These are phyloP conservation scores for Epichloe gansuensis DNA, from an alignment of 2,329 filamentous ascomycete genomes.

Conservation along the genomic window DNA sequence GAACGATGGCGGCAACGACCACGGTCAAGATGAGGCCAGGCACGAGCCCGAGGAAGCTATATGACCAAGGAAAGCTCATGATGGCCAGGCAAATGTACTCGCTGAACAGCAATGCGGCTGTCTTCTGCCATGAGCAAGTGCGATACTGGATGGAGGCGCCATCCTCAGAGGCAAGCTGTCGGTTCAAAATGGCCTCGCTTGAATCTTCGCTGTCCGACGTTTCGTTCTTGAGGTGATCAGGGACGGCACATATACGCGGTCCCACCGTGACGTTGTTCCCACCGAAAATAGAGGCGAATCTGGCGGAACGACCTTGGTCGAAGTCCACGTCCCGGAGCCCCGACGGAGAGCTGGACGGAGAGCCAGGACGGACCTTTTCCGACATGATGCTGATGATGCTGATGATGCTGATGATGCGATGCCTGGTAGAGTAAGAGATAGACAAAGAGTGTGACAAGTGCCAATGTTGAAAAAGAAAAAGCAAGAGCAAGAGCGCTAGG, in stretches of 20 bases:
- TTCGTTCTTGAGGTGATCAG: conserved; percentile 22
- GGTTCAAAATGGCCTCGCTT: conserved; percentile 37
- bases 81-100: conserved; percentile 90
- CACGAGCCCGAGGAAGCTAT: conserved; percentile 75
- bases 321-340: conserved; percentile 14
- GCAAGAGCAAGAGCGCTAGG: neutral
- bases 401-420: neutral
- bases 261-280: conserved; percentile 31
- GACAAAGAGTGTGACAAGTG: neutral
- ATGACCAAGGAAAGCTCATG: conserved; percentile 94
- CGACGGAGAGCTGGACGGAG: conserved; percentile 1
- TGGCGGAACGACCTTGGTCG: conserved; percentile 12
- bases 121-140: conserved; percentile 93
- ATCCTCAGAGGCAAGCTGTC: conserved; percentile 66
- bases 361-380: conserved; percentile 10
- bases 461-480: neutral
- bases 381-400: conserved; percentile 14
- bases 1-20: conserved; percentile 62
- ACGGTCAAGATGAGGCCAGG: conserved; percentile 74
- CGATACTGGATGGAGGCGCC: conserved; percentile 78
- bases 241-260: conserved; percentile 38
- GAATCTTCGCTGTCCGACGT: conserved; percentile 32
- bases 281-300: conserved; percentile 25
- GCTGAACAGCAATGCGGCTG: conserved; percentile 78
- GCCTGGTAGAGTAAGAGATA: neutral